Base-by-base conservation (phyloP, 1,139 yeast genomes). In the Geotrichum australiense region DNA sequence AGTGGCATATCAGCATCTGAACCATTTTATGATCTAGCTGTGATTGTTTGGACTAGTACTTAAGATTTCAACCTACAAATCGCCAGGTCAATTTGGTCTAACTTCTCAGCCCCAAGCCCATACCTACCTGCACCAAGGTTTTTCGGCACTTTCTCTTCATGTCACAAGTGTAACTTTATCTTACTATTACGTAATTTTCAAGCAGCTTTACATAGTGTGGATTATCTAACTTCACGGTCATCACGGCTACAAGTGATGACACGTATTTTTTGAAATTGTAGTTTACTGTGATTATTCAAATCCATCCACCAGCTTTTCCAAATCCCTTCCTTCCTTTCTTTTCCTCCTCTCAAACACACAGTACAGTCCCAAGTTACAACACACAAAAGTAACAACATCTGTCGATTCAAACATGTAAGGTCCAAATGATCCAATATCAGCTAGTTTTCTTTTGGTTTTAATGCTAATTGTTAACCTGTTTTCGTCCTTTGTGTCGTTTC, bases 201-300 rank as follows among this genome's bases (percentile, higher is more conserved):
- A 27, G 7, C 6, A 7, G 12, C 7, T 27, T 27, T 27, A 10
- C 30, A 27, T 10, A 23, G n/a, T n/a, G n/a, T n/a, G n/a, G n/a
- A n/a, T n/a, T n/a, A n/a, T n/a, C n/a, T n/a, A n/a, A n/a, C n/a
- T n/a, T n/a, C n/a, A n/a, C n/a, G n/a, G n/a, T n/a, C 11, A 23
- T 23, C 7, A 7, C 7, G 7, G 25, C 25, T 8, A 11, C 25
- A 23, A 11, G 25, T 11, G 7, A 28, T 27, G 43, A 39, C 43
- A 39, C 43, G 43, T 39, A 39, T 28, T 25, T 27, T 33, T 27
- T 39, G 27, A 27, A 19, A 26, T 7, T 6, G 15, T 11, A 23
- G 25, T 23, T 11, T 8, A 11, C 10, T 23, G 7, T 8, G 25
- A 6, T 21, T 4, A 18, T 39, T 39, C 26, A 8, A 24, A 19